Conservation (phyloP, 495 filamentous ascomycete species). For the Oleoguttula mirabilis region DNA sequence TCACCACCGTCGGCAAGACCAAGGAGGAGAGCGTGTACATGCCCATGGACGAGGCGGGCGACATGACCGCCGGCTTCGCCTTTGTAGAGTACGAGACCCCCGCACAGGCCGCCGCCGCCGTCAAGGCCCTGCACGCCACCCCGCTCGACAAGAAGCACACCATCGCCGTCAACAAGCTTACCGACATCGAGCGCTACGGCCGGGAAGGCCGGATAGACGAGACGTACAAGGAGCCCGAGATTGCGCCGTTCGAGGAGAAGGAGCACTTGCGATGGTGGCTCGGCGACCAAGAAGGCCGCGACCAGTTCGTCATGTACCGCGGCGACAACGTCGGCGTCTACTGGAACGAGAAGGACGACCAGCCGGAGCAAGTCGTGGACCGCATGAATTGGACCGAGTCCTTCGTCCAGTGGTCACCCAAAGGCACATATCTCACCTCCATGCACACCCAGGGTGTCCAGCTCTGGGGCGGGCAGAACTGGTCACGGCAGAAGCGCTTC, state of each 20-base stretch:
- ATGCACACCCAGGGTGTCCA: slow-evolving; percentile 92
- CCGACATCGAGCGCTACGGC: slow-evolving; percentile 92
- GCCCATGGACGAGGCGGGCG: slow-evolving; percentile 69
- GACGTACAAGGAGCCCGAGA: slow-evolving; percentile 63
- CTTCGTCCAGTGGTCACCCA: slow-evolving; percentile 94
- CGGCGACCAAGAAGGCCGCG: slow-evolving; percentile 69
- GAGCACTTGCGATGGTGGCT: slow-evolving; percentile 93
- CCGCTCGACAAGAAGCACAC: slow-evolving; percentile 93
- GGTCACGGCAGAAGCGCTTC: slow-evolving; percentile 83
- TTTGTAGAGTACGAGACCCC: slow-evolving; percentile 95
- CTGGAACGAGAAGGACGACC: slow-evolving; percentile 94
- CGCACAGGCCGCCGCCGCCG: slow-evolving; percentile 76
- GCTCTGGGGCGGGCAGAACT: slow-evolving; percentile 84
- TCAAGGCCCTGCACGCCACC: slow-evolving; percentile 68
- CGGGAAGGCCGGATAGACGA: slow-evolving; percentile 87
- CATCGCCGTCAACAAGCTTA: slow-evolving; percentile 90
- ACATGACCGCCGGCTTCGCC: slow-evolving; percentile 65
- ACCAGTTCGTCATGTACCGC: slow-evolving; percentile 88
- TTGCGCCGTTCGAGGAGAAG: slow-evolving; percentile 74
- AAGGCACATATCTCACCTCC: slow-evolving; percentile 85
- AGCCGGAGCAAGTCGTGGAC: slow-evolving; percentile 78
- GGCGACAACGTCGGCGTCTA: slow-evolving; percentile 84
- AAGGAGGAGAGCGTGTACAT: slow-evolving; percentile 82
- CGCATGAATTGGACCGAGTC: slow-evolving; percentile 91
- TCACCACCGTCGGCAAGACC: slow-evolving; percentile 70